A percentile compares a stretch with the other conserved stretches of the same genome.
phyloP scores from a whole-genome alignment of 2,329 filamentous ascomycete species.

The Ophidiomyces ophidiicola region DNA sequence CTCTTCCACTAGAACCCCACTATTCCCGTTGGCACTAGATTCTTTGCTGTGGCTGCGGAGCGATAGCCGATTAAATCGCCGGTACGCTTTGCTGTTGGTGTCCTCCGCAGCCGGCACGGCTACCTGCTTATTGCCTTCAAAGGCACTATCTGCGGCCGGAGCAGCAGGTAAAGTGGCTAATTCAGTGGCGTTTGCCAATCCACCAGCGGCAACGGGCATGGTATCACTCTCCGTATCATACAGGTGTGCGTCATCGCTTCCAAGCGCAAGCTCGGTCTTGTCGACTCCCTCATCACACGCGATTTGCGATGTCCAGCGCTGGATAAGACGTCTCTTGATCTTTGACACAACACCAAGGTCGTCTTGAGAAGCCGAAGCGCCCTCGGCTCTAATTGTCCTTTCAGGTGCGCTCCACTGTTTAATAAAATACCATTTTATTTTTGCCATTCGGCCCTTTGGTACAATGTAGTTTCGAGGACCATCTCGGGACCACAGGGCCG shows the following conservation, averaged over 20 bases:
- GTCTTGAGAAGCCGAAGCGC: slow-evolving; percentile 20
- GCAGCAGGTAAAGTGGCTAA: slow-evolving; percentile 15
- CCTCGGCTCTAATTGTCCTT: slow-evolving; percentile 26
- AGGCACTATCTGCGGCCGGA: slow-evolving; percentile 10
- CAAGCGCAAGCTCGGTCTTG: slow-evolving; percentile 10
- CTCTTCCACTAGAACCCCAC: slow-evolving; percentile 19
- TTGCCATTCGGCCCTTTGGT: slow-evolving; percentile 28
- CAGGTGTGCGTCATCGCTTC: slow-evolving; percentile 12
- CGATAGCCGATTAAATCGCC: slow-evolving; percentile 8
- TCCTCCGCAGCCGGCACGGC: slow-evolving; percentile 6
- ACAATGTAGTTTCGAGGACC: slow-evolving; percentile 35
- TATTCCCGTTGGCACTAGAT: slow-evolving; percentile 15
- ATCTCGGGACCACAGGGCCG: slow-evolving; percentile 37
- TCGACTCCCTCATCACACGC: slow-evolving; percentile 1
- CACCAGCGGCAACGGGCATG: slow-evolving; percentile 15
- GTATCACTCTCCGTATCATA: slow-evolving; percentile 13
- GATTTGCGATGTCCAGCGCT: slow-evolving; percentile 32
- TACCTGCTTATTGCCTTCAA: slow-evolving; percentile 8
- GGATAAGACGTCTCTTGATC: slow-evolving; percentile 29
- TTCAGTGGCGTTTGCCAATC: slow-evolving; percentile 17
- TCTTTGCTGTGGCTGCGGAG: slow-evolving; percentile 11
- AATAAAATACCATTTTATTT: slow-evolving; percentile 39
- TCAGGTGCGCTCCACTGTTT: slow-evolving; percentile 36
- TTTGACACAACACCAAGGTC: slow-evolving; percentile 31
- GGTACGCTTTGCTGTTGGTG: neutral